Conservation (phyloP, 192 early-diverging fungal genomes). For the Pilaira anomala region DNA sequence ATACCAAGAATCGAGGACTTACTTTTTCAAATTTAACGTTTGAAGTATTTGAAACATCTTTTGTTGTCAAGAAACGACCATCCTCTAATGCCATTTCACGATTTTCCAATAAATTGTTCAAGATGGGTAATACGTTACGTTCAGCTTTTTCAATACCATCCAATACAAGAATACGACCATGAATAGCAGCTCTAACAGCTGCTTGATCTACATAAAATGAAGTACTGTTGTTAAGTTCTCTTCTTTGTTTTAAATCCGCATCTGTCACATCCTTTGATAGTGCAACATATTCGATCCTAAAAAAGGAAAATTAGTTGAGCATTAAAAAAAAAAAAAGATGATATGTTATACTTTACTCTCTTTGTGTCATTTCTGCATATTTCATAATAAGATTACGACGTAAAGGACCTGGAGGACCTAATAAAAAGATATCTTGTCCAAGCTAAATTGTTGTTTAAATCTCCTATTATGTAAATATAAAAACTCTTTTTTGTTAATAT, state of each 20-base stretch:
- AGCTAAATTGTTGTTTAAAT: conserved; percentile 30
- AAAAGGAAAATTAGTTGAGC: background rate
- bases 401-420: conserved; percentile 70
- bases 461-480: no score
- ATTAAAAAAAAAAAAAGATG: no score
- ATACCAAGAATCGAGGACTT: conserved; percentile 63
- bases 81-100: conserved; percentile 83
- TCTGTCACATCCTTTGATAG: conserved; percentile 75
- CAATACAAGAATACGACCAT: conserved; percentile 57
- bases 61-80: conserved; percentile 66
- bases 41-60: conserved; percentile 44
- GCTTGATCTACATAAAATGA: conserved; percentile 62
- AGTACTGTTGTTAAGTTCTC: conserved; percentile 64
- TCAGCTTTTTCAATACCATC: conserved; percentile 80
- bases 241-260: conserved; percentile 76
- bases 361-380: conserved; percentile 65
- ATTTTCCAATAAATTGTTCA: conserved; percentile 86
- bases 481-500: conserved; percentile 4
- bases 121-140: conserved; percentile 77
- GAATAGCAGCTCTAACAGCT: conserved; percentile 58
- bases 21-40: conserved; percentile 63
- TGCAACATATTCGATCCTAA: conserved; percentile 67
- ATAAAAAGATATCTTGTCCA: conserved; percentile 80
- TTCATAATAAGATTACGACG: conserved; percentile 64
- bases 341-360: conserved; percentile 30